These are phyloP conservation scores for Schwanniomyces yamadae DNA, from an alignment of 805 yeast species.

Conservation along the genomic window DNA sequence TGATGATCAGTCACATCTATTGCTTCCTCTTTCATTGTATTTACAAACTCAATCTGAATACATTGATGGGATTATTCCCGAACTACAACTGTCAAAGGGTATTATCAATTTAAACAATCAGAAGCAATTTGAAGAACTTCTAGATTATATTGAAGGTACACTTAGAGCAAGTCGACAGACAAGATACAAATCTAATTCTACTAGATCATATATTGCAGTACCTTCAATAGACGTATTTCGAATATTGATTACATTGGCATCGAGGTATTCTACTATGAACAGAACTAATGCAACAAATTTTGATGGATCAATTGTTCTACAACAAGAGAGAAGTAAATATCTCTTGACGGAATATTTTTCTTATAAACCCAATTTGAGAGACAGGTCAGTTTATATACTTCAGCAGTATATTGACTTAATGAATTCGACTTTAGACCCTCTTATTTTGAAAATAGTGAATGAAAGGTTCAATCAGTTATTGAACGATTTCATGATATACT, in stretches of 20 bases:
- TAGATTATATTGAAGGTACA: constrained; percentile 24
- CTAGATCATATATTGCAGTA: constrained; percentile 10
- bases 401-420: constrained; percentile 1
- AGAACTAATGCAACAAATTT: too few species aligned
- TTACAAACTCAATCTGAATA: constrained; percentile 6
- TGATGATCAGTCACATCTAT: constrained; percentile 1
- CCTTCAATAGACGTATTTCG: constrained; percentile 28
- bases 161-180: constrained; percentile 5
- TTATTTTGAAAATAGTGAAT: background rate
- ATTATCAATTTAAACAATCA: constrained; percentile 25
- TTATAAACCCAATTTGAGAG: constrained; percentile 21
- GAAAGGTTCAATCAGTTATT: background rate
- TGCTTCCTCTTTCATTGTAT: background rate
- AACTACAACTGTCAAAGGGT: constrained; percentile 7
- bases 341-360: constrained; percentile 21
- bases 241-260: constrained; percentile 31
- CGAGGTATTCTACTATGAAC: constrained; percentile 25
- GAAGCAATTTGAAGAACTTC: constrained; percentile 27
- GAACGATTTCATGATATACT: background rate
- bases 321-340: constrained; percentile 18
- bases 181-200: background rate
- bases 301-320: constrained; percentile 22
- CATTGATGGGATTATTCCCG: constrained; percentile 22
- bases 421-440: background rate
- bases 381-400: constrained; percentile 13